Conservation (phyloP, 345 rosid genomes). For the Iberis pinnata region DNA sequence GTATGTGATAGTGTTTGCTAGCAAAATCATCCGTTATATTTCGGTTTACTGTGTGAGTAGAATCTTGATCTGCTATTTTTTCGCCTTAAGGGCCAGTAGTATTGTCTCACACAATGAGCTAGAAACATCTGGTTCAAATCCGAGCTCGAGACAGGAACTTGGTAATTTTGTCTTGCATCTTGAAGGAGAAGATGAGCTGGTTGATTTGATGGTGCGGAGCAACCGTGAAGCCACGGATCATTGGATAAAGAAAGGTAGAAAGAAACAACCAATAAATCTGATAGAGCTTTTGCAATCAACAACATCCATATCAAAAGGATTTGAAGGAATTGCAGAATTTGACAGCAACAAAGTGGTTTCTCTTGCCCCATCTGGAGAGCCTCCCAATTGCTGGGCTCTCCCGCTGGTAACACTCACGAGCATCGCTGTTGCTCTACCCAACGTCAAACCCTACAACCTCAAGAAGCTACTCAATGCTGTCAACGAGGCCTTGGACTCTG, state of each 20-base stretch:
- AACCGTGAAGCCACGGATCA: slow-evolving; percentile 39
- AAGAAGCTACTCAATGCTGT: slow-evolving; percentile 43
- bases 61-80: slow-evolving; percentile 30
- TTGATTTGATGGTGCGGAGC: slow-evolving; percentile 45
- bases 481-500: slow-evolving; percentile 51
- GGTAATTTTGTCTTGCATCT: slow-evolving; percentile 65
- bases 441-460: slow-evolving; percentile 24
- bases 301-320: not conserved
- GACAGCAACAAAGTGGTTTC: slow-evolving; percentile 46
- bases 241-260: slow-evolving; percentile 50
- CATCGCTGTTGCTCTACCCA: slow-evolving; percentile 59
- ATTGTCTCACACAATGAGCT: slow-evolving; percentile 33
- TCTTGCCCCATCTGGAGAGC: slow-evolving; percentile 46
- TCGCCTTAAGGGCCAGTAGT: slow-evolving; percentile 15
- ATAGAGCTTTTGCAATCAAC: slow-evolving; percentile 9
- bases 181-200: slow-evolving; percentile 73
- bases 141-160: slow-evolving; percentile 39
- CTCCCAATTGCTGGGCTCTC: slow-evolving; percentile 82
- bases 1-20: slow-evolving; percentile 48
- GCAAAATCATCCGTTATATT: slow-evolving; percentile 54
- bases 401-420: slow-evolving; percentile 65
- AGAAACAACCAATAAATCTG: slow-evolving; percentile 22
- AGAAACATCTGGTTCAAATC: slow-evolving; percentile 26
- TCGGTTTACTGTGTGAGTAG: slow-evolving; percentile 42
- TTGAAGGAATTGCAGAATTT: slow-evolving; percentile 15